A percentile compares a stretch with the other conserved stretches of the same genome.
These are phyloP conservation scores for Nannochloropsis salina DNA, from an alignment of 108 stramenopile genomes.

Conservation along the genomic window DNA sequence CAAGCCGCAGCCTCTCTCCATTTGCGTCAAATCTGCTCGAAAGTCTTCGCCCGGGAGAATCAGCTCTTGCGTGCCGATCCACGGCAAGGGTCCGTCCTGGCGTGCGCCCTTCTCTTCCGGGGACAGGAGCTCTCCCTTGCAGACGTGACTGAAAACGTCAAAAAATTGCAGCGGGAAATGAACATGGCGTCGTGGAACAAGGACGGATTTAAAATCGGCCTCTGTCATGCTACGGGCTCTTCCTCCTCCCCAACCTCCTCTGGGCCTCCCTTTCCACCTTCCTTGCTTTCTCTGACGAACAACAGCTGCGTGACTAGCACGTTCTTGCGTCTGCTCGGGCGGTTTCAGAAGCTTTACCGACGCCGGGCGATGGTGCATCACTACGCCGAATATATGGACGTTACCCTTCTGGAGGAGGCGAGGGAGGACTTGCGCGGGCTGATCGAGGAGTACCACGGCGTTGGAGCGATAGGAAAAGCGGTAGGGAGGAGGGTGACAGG, in stretches of 20 bases:
- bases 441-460: background rate
- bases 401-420: constrained; percentile 38
- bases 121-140: constrained; percentile 51
- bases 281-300: constrained; percentile 53
- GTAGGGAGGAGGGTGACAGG: background rate
- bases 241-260: background rate
- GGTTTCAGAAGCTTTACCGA: constrained; percentile 52
- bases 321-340: constrained; percentile 33
- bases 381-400: constrained; percentile 52
- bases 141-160: constrained; percentile 52
- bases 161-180: constrained; percentile 37
- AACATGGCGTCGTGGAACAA: constrained; percentile 57
- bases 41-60: constrained; percentile 33
- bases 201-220: constrained; percentile 62
- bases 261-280: background rate
- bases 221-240: constrained; percentile 46
- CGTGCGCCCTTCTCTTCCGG: constrained; percentile 55
- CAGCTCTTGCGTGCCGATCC: constrained; percentile 44
- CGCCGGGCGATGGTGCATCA: constrained; percentile 60
- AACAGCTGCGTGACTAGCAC: constrained; percentile 43
- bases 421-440: constrained; percentile 2
- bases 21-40: constrained; percentile 40
- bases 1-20: background rate
- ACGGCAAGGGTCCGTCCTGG: constrained; percentile 40
- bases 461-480: background rate